These are phyloP conservation scores for Dendrostoma leiphaemia DNA, from an alignment of 2,329 filamentous ascomycete genomes.

Conservation along the genomic window DNA sequence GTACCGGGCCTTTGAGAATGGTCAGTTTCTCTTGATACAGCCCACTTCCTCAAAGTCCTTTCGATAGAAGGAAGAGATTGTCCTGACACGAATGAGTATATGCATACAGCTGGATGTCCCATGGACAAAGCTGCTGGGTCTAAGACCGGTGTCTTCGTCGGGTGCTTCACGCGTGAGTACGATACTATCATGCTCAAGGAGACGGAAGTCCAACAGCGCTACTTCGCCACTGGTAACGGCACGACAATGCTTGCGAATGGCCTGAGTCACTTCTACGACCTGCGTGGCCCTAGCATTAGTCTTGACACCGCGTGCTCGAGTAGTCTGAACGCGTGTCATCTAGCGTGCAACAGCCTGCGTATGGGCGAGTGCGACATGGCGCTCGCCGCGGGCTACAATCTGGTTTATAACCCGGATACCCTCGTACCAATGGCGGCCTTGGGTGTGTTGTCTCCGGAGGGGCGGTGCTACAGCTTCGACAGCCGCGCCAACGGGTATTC, in stretches of 20 bases:
- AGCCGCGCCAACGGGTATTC: constrained; percentile 45
- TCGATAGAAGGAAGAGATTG: too few relatives aligned
- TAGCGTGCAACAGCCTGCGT: too few relatives aligned
- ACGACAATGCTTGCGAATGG: constrained; percentile 33
- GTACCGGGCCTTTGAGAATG: constrained; percentile 18
- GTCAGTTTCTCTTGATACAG: constrained; percentile 1
- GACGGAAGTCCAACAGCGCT: constrained; percentile 21
- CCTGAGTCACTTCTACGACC: constrained; percentile 35
- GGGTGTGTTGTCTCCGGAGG: constrained; percentile 18
- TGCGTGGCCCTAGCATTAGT: constrained; percentile 31
- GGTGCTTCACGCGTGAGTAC: constrained; percentile 27
- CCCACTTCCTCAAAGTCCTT: too few relatives aligned
- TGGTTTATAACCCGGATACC: too few relatives aligned
- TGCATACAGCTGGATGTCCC: constrained; percentile 15
- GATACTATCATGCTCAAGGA: constrained; percentile 22
- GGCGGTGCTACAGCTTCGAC: constrained; percentile 34
- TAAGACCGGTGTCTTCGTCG: constrained; percentile 24
- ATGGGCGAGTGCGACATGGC: too few relatives aligned
- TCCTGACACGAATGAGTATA: too few relatives aligned
- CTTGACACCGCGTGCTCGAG: constrained; percentile 39
- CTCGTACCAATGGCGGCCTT: too few relatives aligned
- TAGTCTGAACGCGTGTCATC: too few relatives aligned
- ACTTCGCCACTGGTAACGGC: constrained; percentile 28
- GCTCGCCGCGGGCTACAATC: too few relatives aligned
- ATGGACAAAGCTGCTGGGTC: constrained; percentile 6